phyloP scores from a whole-genome alignment of 148 eudicot genomes.

The Rhododendron henanense region DNA sequence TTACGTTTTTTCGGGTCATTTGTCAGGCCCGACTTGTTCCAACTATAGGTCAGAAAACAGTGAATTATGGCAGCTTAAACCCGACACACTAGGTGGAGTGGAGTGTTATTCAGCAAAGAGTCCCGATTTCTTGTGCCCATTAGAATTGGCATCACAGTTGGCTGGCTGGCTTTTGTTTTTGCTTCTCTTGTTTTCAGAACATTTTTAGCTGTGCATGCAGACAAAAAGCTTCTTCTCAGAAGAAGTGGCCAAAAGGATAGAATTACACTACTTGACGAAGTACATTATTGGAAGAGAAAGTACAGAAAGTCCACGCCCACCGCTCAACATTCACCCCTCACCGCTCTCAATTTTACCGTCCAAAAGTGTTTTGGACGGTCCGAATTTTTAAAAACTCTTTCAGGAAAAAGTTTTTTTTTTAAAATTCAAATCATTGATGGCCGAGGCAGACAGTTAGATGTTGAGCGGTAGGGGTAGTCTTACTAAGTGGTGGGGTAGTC shows the following conservation, averaged over 20 bases:
- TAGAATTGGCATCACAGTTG: not conserved
- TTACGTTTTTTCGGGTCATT: not conserved
- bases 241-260: not conserved
- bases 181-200: not conserved
- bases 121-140: not conserved
- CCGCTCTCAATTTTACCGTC: too few species aligned
- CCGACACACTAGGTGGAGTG: not conserved
- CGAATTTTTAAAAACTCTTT: too few species aligned
- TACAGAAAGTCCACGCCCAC: too few species aligned
- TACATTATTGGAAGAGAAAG: not conserved
- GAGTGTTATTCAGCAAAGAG: not conserved
- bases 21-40: not conserved
- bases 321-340: too few species aligned
- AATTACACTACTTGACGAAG: not conserved
- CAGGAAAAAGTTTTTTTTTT: too few species aligned
- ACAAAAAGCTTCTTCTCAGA: not conserved
- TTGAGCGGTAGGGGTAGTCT: too few species aligned
- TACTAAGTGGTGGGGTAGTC: too few species aligned
- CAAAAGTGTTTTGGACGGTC: too few species aligned
- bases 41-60: not conserved
- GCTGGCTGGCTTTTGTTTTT: not conserved
- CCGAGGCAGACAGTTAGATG: too few species aligned
- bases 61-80: not conserved
- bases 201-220: not conserved
- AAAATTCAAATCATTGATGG: too few species aligned